Evolutionary conservation across 2,329 filamentous ascomycete species (phyloP).

Genomic region (Polytolypa hystricis): DNA sequence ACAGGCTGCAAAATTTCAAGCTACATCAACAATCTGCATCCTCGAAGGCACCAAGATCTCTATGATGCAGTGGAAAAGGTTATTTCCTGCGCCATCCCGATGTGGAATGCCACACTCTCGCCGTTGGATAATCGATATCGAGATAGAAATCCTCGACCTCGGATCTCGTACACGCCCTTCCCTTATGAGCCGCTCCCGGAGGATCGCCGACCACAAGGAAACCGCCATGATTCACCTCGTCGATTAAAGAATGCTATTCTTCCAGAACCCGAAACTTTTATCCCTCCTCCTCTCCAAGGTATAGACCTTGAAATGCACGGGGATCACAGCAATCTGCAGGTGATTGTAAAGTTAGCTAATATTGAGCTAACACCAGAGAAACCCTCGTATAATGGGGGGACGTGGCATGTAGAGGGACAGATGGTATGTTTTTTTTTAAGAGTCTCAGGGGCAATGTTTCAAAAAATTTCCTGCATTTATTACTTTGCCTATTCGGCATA

Average conservation of each 20-base stretch:
- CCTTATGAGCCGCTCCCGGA: conserved; percentile 12
- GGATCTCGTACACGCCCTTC: conserved; percentile 6
- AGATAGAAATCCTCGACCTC: background rate
- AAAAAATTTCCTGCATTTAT: background rate
- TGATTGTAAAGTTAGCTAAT: conserved; percentile 53
- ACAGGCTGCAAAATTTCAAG: conserved; percentile 16
- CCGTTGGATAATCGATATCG: conserved; percentile 6
- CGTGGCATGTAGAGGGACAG: conserved; percentile 40
- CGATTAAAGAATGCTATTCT: conserved; percentile 5
- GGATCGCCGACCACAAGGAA: conserved; percentile 3
- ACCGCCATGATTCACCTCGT: background rate
- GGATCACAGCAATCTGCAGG: conserved; percentile 27
- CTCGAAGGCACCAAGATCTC: conserved; percentile 17
- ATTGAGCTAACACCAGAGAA: conserved; percentile 49
- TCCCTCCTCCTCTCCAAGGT: background rate
- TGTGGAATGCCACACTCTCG: conserved; percentile 23
- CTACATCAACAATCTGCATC: conserved; percentile 34
- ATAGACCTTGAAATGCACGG: too few relatives aligned
- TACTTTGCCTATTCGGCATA: background rate
- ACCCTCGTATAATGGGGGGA: conserved; percentile 38
- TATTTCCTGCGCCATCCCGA: conserved; percentile 21
- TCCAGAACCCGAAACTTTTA: background rate
- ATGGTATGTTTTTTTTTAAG: conserved; percentile 17
- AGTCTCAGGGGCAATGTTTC: background rate
- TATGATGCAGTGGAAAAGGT: conserved; percentile 25